Evolutionary conservation across 75 land plant species (phyloP).

Genomic region (Isoetes taiwanensis): DNA sequence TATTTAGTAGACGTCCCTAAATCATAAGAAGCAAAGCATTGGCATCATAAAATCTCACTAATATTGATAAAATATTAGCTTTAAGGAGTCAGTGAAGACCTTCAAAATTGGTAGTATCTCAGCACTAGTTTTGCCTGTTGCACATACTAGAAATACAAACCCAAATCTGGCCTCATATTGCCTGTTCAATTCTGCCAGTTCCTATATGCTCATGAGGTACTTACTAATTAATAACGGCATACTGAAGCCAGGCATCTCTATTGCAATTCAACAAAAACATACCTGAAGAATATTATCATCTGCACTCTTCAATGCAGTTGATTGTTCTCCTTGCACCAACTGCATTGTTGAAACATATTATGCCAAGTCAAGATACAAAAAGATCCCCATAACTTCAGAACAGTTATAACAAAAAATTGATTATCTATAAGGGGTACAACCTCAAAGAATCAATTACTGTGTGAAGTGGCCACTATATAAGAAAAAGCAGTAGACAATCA

Average conservation of each 20-base stretch:
- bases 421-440: too few species aligned
- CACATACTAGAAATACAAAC: conserved; percentile 73
- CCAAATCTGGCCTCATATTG: conserved; percentile 78
- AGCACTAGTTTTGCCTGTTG: conserved; percentile 55
- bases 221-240: background rate
- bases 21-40: too few species aligned
- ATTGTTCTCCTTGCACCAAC: conserved; percentile 81
- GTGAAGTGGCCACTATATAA: too few species aligned
- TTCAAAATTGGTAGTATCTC: conserved; percentile 68
- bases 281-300: conserved; percentile 58
- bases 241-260: background rate
- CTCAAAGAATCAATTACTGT: too few species aligned
- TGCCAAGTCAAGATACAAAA: background rate
- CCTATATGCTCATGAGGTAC: too few species aligned
- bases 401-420: too few species aligned
- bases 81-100: conserved; percentile 21
- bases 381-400: too few species aligned
- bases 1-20: conserved; percentile 56
- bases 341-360: conserved; percentile 15
- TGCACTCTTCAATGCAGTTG: conserved; percentile 63
- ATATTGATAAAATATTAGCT: background rate
- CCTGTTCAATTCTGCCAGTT: conserved; percentile 70
- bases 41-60: too few species aligned
- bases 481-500: too few species aligned
- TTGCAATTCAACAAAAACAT: conserved; percentile 1